A percentile compares a stretch with the other conserved stretches of the same genome.
These are phyloP conservation scores for Teunomyces atbi DNA, from an alignment of 805 yeast species.

Conservation along the genomic window DNA sequence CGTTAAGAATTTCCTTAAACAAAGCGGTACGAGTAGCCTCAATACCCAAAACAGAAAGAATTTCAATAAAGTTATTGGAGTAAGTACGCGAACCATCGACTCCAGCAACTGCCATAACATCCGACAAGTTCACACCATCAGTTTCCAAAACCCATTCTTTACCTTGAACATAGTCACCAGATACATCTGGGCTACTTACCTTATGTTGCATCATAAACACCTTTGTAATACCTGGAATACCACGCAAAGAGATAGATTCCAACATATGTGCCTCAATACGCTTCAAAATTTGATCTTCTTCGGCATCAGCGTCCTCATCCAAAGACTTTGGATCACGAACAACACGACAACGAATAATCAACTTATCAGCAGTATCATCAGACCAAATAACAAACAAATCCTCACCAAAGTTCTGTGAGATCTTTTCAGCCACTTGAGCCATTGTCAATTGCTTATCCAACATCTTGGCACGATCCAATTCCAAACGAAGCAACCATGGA, in stretches of 20 bases:
- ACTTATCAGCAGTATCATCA: constrained; percentile 96
- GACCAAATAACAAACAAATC: constrained; percentile 98
- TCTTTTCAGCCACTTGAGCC: constrained; percentile 97
- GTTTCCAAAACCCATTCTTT: constrained; percentile 99
- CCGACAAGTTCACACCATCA: constrained; percentile 95
- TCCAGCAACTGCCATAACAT: constrained; percentile 92
- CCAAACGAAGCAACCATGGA: constrained; percentile 96
- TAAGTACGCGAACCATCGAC: constrained; percentile 88
- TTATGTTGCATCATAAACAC: constrained; percentile 89
- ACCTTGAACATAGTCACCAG: constrained; percentile 85
- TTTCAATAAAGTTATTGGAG: constrained; percentile 95
- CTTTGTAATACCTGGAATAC: constrained; percentile 90
- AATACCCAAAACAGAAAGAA: constrained; percentile 92
- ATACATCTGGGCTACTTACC: constrained; percentile 64
- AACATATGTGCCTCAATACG: constrained; percentile 95
- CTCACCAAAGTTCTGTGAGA: constrained; percentile 87
- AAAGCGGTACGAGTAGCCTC: constrained; percentile 97
- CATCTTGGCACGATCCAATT: constrained; percentile 98
- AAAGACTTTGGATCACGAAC: constrained; percentile 92
- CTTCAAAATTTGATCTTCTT: constrained; percentile 94
- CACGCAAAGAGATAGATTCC: constrained; percentile 90
- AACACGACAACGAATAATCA: constrained; percentile 96
- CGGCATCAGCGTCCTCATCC: constrained; percentile 92
- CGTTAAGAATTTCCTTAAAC: constrained; percentile 92
- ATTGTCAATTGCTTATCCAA: constrained; percentile 95